phyloP scores from a whole-genome alignment of 441 rosid species.

The Gossypium aridum region DNA sequence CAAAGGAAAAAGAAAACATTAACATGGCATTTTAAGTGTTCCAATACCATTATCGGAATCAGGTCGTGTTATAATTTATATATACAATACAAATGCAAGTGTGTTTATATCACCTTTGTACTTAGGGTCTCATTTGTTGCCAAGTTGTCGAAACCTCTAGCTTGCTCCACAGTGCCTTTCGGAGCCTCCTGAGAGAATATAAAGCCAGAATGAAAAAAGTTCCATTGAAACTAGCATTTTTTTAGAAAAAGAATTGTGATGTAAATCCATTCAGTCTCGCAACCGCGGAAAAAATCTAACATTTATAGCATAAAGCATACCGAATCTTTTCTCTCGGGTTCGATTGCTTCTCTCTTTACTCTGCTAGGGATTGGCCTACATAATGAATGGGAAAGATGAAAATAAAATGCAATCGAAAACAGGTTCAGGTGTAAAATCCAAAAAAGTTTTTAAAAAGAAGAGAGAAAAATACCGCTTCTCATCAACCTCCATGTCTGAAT shows the following conservation, averaged over 20 bases:
- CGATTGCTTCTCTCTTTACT: slow-evolving; percentile 69
- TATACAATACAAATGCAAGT: not conserved
- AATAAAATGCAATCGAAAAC: not conserved
- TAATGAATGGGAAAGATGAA: slow-evolving; percentile 14
- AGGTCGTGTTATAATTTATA: not conserved
- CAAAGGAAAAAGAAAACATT: not conserved
- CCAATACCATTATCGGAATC: not conserved
- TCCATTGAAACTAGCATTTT: not conserved
- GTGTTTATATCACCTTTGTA: slow-evolving; percentile 38
- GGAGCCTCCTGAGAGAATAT: slow-evolving; percentile 41
- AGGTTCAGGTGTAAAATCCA: not conserved
- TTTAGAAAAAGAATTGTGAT: not conserved
- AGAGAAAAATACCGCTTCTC: slow-evolving; percentile 29
- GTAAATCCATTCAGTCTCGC: not conserved
- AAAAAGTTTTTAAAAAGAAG: not conserved
- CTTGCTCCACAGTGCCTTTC: slow-evolving; percentile 43
- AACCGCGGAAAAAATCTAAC: not conserved
- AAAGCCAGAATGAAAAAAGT: not conserved
- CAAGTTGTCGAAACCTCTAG: slow-evolving; percentile 41
- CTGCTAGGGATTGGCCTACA: slow-evolving; percentile 63
- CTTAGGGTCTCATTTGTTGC: slow-evolving; percentile 41
- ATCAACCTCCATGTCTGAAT: slow-evolving; percentile 57
- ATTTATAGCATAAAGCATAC: slow-evolving; percentile 26
- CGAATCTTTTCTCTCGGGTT: slow-evolving; percentile 54
- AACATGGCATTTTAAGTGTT: not conserved